Evolutionary conservation across 2,329 filamentous ascomycete genomes (phyloP), one percentile per base, ranked within the genome.

Genomic region (Geoglossum cookeanum): DNA sequence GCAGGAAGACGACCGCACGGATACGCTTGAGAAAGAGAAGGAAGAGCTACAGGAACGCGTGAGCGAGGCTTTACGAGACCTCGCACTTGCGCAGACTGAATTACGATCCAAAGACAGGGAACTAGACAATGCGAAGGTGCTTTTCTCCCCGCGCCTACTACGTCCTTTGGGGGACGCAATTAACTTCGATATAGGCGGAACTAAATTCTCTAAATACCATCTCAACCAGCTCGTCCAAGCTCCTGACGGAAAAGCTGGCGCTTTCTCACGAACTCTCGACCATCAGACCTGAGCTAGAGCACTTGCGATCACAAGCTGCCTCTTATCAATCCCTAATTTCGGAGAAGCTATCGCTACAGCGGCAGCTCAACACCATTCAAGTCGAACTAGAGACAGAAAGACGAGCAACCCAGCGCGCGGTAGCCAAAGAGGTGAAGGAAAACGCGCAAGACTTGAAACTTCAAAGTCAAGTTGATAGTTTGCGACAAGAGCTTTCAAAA

Each of bases 321-420:
- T 73, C 75, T 13, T 80, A 90, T 57, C 82, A 89, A 64, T 76
- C 78, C 1, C 72, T 87, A 9, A 73, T 94, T 15, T 75, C 84
- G 1, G 88, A 94, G 66, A 95, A 94, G 68, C 74, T 91, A 51
- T 77, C 84, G 1, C 71, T 96, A 13, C 83, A 92, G 65, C 82
- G 85, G 52, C 86, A 92, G 68, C 69, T 95, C 32, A 83, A 78
- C 64, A 81, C 83, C 1, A 69, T 90, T 1, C 85, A 94, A 67
- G 81, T 87, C 48, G 85, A 94, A 63, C 75, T 95, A 1, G 87
- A 90, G 61, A 87, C 85, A 62, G 87, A 92, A 66, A 91, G 81
- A 67, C 78, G 81, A n/a, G 77, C 81, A 2, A 74, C 78, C 7
- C 78, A 83, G 62, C 78, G 82, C 55, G 77, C 76, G 32, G 55